Evolutionary conservation across 768 basidiomycete genomes (phyloP).

Genomic region (Lactifluus subvellereus): DNA sequence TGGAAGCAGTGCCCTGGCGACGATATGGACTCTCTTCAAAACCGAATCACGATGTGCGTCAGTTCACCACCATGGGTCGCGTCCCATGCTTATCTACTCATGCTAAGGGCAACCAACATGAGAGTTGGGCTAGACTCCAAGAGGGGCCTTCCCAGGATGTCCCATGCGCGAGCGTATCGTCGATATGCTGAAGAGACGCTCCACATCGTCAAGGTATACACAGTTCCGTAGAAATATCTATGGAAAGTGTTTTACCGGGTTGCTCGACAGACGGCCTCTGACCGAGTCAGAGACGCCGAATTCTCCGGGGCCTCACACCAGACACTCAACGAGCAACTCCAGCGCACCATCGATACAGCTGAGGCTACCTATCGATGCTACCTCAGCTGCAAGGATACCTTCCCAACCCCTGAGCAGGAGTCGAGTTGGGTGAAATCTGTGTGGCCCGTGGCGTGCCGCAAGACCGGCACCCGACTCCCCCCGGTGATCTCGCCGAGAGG

Average conservation of each 20-base stretch:
- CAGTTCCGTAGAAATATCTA: not conserved
- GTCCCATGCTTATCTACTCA: not conserved
- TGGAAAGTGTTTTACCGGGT: not conserved
- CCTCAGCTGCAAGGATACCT: too few species aligned
- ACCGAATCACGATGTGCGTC: slow-evolving; percentile 5
- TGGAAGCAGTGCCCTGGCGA: not conserved
- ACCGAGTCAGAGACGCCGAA: slow-evolving; percentile 4
- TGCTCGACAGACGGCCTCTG: slow-evolving; percentile 1
- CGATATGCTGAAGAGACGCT: slow-evolving; percentile 7
- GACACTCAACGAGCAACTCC: not conserved
- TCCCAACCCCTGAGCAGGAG: too few species aligned
- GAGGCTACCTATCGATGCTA: too few species aligned
- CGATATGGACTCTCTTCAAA: not conserved
- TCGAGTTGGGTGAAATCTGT: too few species aligned
- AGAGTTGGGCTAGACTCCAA: not conserved
- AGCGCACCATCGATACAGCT: not conserved
- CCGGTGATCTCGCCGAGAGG: too few species aligned
- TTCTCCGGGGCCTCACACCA: not conserved
- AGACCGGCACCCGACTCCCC: too few species aligned
- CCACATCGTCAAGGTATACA: slow-evolving; percentile 1
- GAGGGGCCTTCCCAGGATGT: not conserved
- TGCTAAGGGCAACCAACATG: not conserved
- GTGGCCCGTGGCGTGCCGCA: too few species aligned
- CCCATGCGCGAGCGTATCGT: slow-evolving; percentile 3
- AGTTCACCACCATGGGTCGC: not conserved